Evolutionary conservation across 2,329 filamentous ascomycete species (phyloP).

Genomic region (Fusarium dlaminii): DNA sequence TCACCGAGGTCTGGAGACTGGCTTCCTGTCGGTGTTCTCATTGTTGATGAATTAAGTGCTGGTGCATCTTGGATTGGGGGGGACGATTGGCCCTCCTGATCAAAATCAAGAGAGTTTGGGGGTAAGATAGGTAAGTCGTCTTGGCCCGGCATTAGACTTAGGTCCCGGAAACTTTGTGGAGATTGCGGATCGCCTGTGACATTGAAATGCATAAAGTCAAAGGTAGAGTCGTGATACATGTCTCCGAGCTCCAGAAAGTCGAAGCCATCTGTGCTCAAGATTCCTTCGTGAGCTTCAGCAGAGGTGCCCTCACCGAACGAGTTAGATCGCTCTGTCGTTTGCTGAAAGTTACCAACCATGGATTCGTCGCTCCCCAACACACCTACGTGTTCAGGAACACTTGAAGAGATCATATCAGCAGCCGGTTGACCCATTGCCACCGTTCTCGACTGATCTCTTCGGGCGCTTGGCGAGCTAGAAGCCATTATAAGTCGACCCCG

Average conservation of each 20-base stretch:
- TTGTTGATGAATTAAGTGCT: fast-evolving
- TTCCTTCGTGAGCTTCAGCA: fast-evolving
- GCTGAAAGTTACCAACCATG: fast-evolving
- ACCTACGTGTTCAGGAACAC: fast-evolving
- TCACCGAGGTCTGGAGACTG: background rate
- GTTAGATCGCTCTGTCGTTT: fast-evolving
- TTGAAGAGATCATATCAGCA: fast-evolving
- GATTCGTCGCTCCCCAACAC: fast-evolving
- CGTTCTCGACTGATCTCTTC: fast-evolving
- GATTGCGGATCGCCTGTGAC: background rate
- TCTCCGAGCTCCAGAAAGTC: background rate
- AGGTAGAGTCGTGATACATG: background rate
- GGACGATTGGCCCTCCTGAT: background rate
- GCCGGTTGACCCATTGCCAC: fast-evolving
- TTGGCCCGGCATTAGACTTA: fast-evolving
- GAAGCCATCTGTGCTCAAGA: fast-evolving
- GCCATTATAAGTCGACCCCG: background rate
- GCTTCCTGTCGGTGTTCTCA: fast-evolving
- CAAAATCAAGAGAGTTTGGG: fast-evolving
- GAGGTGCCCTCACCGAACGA: fast-evolving
- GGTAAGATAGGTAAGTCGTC: fast-evolving
- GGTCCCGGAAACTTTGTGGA: fast-evolving
- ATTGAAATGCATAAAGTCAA: background rate
- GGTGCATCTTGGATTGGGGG: fast-evolving
- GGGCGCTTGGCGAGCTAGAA: fast-evolving